Base-by-base conservation (phyloP, 306 rosid genomes). In the Hylodesmum podocarpum region DNA sequence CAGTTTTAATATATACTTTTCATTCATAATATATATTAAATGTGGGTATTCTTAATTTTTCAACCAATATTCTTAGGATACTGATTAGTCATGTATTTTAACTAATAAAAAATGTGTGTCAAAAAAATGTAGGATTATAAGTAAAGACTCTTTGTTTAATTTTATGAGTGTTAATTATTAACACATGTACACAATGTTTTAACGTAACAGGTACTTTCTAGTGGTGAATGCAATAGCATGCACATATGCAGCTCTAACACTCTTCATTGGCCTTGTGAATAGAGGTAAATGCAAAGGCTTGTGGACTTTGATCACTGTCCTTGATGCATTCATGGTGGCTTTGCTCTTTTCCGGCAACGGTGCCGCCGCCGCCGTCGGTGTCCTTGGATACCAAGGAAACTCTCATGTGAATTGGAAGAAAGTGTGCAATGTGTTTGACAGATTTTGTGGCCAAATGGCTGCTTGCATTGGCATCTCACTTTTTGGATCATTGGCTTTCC, bases 351-450 rank as follows among this genome's bases (percentile, higher is more conserved):
- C 97, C 11, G 54, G 84, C 77, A 77, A 7, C 8, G 97, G 99
- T 13, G 96, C 93, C 2, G 75, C 94, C 24, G 1, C 36, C 0
- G 92, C 92, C 0, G 64, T 87, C 0, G 97, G 97, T 4, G 3
- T 92, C 3, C 51, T 95, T 1, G 94, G 91, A 6, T 83, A 43
- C 81, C 28, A 72, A 19, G 99, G 97, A 24, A 95, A 95, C 65
- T 81, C 97, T n/a, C 94, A 82, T 41, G 85, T 95, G 72, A 85
- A 18, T n/a, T 95, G 99, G 99, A 51, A 70, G 4, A 82, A 89
- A 64, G 97, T 95, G 8, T 94, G 98, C 80, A 51, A 87, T 24
- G 82, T 85, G 2, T 90, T 92, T 31, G 88, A 50, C 0, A 88
- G 49, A 40, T 96, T 87, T 61, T 95, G 99, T 43, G 7, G 76